Base-by-base conservation (phyloP, 2,329 filamentous ascomycete genomes). In the Cladosporium sp. region DNA sequence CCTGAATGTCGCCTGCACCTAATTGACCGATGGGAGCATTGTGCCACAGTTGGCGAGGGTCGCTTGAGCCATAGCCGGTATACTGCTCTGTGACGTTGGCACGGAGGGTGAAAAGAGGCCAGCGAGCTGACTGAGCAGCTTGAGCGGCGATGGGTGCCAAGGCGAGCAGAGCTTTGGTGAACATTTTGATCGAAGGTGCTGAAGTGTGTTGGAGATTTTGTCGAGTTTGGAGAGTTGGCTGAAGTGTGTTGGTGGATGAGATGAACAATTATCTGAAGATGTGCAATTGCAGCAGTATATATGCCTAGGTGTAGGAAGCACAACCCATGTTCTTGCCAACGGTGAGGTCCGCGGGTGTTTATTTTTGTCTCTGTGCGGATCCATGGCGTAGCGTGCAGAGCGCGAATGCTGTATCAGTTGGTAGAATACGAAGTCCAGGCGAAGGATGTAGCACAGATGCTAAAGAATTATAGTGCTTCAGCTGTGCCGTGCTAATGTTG, bases 21-120 rank as follows among this genome's bases (percentile, higher is more conserved):
- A 12, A 28, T 3, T 14, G 20, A 12, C 9, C 15, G 19, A 54
- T 8, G n/a, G 51, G 37, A 34, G 51, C 51, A 36, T 54, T 54
- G 51, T 54, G 51, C 51, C 51, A 54, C 19, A 17, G 1, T 17
- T 34, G 15, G 51, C 51, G 51, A 15, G 14, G 8, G 38, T 54
- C 25, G 8, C 7, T 34, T n/a, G 37, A 14, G 42, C 22, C 7
- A 37, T 54, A 54, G 12, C 51, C 51, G 20, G 7, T 34, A 14
- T 42, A 54, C 2, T 40, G 15, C 51, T 54, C 38, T 9, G 51
- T 43, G 51, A 54, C 51, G n/a, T 54, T 54, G 22, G 51, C 51
- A 42, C 51, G 51, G 37, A 54, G 51, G 25, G 40, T 54, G 51
- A 54, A 54, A 19, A 54, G 37, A 34, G 51, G 51, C 51, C 51